Evolutionary conservation across 768 basidiomycete genomes (phyloP), one percentile per base, ranked within the genome.

Genomic region (Hypsizygus marmoreus): DNA sequence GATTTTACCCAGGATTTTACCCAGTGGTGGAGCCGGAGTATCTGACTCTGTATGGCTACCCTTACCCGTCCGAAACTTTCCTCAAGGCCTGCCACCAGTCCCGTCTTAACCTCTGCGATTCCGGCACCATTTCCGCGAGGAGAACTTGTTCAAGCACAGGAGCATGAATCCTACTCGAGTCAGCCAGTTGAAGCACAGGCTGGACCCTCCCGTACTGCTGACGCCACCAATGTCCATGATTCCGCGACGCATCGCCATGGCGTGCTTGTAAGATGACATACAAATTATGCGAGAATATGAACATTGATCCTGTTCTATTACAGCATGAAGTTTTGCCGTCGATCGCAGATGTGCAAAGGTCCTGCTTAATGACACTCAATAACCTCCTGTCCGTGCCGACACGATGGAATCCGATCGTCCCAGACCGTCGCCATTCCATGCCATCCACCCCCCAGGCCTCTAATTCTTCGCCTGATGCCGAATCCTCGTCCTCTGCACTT

Each of bases 361-460:
- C 86, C 13, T 90, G 86, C 60, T 57, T 91, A 19, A 82, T 82
- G 71, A 86, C 86, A 2, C 70, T 92, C 36, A 80, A 82, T 55
- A 83, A 80, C 61, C 71, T 91, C 16, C 77, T 90, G 16, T 80
- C 81, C 24, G 70, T 67, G 10, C 70, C 76, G 12, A 65, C 65
- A 2, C 56, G 66, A 46, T 81, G 77, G 81, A 72, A 67, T 40
- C 72, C 80, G 7, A 81, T 81, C 45, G 67, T 82, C 19, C 79
- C 82, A 48, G 74, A 80, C 59, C 76, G 81, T 26, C 71, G 81
- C 38, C 78, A 81, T 57, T 83, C 84, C 8, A 76, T 82, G 73
- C 78, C 81, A 14, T 63, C 77, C 3, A 58, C 64, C n/a, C 60
- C 74, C 6, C 59, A 68, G 33, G 53, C 63, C 12, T 60, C 71